phyloP scores from a whole-genome alignment of 169 alveolate genomes.

The Cryptosporidium baileyi region DNA sequence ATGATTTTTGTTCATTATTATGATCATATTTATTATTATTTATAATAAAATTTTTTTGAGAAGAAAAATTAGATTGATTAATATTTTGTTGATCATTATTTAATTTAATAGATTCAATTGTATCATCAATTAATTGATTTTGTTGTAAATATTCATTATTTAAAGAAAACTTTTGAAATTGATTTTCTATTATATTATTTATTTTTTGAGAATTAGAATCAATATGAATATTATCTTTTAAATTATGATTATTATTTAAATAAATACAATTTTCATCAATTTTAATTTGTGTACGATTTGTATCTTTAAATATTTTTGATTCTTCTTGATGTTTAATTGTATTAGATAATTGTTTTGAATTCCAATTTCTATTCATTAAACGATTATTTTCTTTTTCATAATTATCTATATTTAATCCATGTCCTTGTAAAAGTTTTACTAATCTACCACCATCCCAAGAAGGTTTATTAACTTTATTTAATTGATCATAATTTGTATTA shows the following conservation, averaged over 20 bases:
- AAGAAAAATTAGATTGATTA: background rate
- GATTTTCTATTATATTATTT: background rate
- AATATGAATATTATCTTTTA: background rate
- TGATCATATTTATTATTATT: background rate
- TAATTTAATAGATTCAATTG: background rate
- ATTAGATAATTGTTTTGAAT: constrained; percentile 8
- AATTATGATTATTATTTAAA: background rate
- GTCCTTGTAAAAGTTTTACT: constrained; percentile 67
- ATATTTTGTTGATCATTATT: background rate
- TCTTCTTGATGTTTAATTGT: background rate
- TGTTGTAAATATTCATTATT: too few species aligned
- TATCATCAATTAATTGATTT: too few species aligned
- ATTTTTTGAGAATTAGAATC: background rate
- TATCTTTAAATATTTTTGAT: background rate
- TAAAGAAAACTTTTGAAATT: too few species aligned
- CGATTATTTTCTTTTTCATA: constrained; percentile 2
- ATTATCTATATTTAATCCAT: constrained; percentile 45
- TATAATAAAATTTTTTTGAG: background rate
- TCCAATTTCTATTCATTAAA: background rate
- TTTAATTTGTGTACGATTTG: background rate
- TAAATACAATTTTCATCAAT: background rate
- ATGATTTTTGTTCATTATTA: background rate
- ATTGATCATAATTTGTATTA: constrained; percentile 8
- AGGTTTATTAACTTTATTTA: constrained; percentile 12
- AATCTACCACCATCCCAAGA: constrained; percentile 70